phyloP scores from a whole-genome alignment of 208 protist species.

The Naegleria lovaniensis region DNA sequence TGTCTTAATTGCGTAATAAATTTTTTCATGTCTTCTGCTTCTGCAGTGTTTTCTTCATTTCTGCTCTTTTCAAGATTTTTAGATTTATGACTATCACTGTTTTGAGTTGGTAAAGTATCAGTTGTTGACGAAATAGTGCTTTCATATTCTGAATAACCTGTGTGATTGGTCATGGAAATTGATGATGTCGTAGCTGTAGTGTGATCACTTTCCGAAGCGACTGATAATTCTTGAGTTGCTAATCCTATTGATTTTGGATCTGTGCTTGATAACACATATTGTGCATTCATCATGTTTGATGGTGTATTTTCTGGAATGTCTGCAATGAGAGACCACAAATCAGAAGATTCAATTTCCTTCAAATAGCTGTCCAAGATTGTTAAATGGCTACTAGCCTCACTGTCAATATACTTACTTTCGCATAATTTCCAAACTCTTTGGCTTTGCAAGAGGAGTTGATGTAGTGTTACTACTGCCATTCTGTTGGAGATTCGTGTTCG shows the following conservation, averaged over 20 bases:
- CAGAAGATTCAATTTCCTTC: constrained; percentile 2
- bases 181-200: not conserved
- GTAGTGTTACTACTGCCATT: not conserved
- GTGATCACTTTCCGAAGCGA: not conserved
- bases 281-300: not conserved
- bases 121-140: not conserved
- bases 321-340: not conserved
- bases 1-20: not conserved
- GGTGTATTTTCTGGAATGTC: not conserved
- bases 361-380: not conserved
- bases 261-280: not conserved
- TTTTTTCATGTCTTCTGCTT: not conserved
- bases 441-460: not conserved
- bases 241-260: not conserved
- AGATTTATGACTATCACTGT: not conserved
- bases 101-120: not conserved
- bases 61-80: not conserved
- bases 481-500: not conserved
- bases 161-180: no score
- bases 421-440: constrained; percentile 9
- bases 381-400: not conserved
- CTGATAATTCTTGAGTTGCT: not conserved
- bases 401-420: not conserved
- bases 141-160: no score
- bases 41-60: not conserved